phyloP scores from a whole-genome alignment of 495 filamentous ascomycete genomes.

The Copromyces sp. region DNA sequence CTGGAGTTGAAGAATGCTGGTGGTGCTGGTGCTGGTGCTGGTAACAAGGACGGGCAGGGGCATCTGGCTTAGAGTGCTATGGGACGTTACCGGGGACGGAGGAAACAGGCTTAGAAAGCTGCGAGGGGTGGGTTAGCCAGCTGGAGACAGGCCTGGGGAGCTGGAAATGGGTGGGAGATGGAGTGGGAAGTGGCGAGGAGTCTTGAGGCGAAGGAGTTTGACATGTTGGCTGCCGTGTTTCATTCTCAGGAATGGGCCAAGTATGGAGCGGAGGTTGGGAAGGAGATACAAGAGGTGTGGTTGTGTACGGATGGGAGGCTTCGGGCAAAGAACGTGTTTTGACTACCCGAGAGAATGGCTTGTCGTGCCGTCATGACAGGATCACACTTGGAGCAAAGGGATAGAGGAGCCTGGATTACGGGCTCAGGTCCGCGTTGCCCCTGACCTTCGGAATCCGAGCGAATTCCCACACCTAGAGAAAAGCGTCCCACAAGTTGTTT shows the following conservation, averaged over 20 bases:
- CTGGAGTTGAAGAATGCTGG: conserved; percentile 16
- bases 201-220: not conserved
- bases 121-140: too few species aligned
- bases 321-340: too few species aligned
- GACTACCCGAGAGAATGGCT: too few species aligned
- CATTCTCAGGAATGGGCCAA: too few species aligned
- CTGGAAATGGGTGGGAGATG: not conserved
- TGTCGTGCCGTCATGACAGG: not conserved
- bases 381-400: not conserved
- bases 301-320: too few species aligned
- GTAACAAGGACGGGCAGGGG: not conserved
- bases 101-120: not conserved
- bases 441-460: not conserved
- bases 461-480: not conserved
- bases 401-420: not conserved
- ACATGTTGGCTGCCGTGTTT: not conserved
- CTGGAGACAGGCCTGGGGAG: not conserved
- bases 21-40: not conserved
- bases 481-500: not conserved
- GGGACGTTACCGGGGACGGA: too few species aligned
- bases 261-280: not conserved
- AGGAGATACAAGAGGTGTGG: not conserved
- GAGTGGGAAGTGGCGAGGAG: not conserved
- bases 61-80: too few species aligned
- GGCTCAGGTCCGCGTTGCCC: not conserved